These are phyloP conservation scores for Perilla frutescens DNA, from an alignment of 257 asterid species.

Conservation along the genomic window DNA sequence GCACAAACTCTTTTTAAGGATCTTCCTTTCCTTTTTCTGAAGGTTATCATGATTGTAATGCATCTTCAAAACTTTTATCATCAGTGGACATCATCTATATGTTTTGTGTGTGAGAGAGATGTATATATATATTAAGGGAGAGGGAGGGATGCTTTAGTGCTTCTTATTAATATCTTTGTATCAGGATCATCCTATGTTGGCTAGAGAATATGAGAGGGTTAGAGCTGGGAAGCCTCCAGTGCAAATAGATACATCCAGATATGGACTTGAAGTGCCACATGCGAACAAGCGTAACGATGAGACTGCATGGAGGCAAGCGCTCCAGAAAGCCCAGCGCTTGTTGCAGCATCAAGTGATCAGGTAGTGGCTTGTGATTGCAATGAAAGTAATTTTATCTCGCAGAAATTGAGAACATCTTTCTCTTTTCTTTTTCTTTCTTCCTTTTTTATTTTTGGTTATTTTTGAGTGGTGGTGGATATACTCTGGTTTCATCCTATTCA, in stretches of 20 bases:
- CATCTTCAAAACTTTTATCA: conserved; percentile 1
- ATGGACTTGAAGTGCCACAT: conserved; percentile 84
- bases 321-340: conserved; percentile 88
- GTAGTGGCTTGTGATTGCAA: conserved; percentile 44
- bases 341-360: conserved; percentile 97
- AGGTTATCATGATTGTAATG: conserved; percentile 15
- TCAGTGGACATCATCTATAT: not conserved
- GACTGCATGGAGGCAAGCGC: conserved; percentile 86
- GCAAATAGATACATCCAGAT: conserved; percentile 84
- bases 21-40: not conserved
- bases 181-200: conserved; percentile 97
- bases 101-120: not conserved
- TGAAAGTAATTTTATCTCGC: not conserved
- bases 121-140: not conserved
- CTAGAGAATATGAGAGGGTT: conserved; percentile 93
- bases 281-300: conserved; percentile 85
- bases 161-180: conserved; percentile 25
- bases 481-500: not conserved
- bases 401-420: not conserved
- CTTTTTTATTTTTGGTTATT: not conserved
- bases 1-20: not conserved
- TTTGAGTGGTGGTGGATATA: not conserved
- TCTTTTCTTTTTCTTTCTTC: not conserved
- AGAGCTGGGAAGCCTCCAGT: conserved; percentile 96
- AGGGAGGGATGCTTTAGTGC: not conserved